A percentile compares a stretch with the other conserved stretches of the same genome.
Conservation (phyloP, 345 rosid species). For the Euclidium syriacum region DNA sequence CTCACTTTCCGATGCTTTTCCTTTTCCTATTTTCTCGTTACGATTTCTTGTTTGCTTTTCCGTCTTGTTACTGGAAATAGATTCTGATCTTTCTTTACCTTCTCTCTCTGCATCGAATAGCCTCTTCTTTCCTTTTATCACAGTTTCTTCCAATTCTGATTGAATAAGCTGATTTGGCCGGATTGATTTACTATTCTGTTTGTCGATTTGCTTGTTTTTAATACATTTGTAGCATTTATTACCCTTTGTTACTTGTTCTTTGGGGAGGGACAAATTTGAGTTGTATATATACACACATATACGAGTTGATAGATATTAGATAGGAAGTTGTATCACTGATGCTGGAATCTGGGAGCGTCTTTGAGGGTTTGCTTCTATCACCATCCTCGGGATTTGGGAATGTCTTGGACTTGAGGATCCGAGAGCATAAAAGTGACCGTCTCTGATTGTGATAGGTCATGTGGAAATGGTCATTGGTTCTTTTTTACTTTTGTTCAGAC, state of each 20-base stretch:
- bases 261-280: not conserved
- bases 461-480: not conserved
- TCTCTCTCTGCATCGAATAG: constrained; percentile 19
- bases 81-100: constrained; percentile 21
- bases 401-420: not conserved
- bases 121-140: not conserved
- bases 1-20: constrained; percentile 18
- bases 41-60: constrained; percentile 16
- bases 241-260: not conserved
- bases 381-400: not conserved
- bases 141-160: constrained; percentile 8
- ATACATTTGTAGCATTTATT: constrained; percentile 5
- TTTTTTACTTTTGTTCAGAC: constrained; percentile 20
- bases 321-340: not conserved
- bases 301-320: not conserved
- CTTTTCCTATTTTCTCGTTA: not conserved
- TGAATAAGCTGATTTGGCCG: not conserved
- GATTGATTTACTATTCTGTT: not conserved
- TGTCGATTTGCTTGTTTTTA: constrained; percentile 11
- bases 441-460: constrained; percentile 32
- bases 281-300: not conserved
- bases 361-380: not conserved
- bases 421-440: not conserved
- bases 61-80: constrained; percentile 14
- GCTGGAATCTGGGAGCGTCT: not conserved